Base-by-base conservation (phyloP, 768 basidiomycete genomes). In the Podaxis sp. region DNA sequence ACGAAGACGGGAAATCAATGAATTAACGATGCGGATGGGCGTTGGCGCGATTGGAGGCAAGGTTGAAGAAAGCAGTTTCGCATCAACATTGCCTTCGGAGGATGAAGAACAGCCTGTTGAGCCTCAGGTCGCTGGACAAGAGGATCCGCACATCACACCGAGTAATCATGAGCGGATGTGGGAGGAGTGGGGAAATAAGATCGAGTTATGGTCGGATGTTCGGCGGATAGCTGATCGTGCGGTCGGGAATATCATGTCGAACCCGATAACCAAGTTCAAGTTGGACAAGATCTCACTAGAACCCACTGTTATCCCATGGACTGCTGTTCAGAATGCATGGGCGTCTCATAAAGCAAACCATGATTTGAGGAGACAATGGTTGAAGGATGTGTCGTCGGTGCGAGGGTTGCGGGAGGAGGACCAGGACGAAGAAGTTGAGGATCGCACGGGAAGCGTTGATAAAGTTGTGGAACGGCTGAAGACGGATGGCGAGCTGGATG, bases 21-120 rank as follows among this genome's bases (percentile, higher is more conserved):
- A 91, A 68, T 75, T 95, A 50, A 87, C 84, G 0, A 89, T 92
- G 81, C 84, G 90, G n/a, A 91, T 93, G 86, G 93, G 85, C 4
- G 80, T 93, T 40, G 90, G 89, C 37, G 83, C 84, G 0, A 81
- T 92, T 6, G 93, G 93, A 10, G 93, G 93, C 11, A 68, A 77
- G 6, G 69, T 93, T 5, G 86, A 85, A 50, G 66, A 71, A 28
- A 69, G n/a, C 65, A 65, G 52, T 67, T 71, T 33, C 49, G 60
- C 56, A 37, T 51, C 46, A 58, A 28, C 56, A 33, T 46, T 22
- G 24, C 22, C 58, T 22, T 26, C 56, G n/a, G 67, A 69, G 20
- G 33, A 53, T 46, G 38, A 38, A 10, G 50, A 64, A 36, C 50
- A 46, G 10, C n/a, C 66, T 30, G 20, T 57, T 48, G 57, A 50